Evolutionary conservation across 345 rosid species (phyloP).

Genomic region (Pugionium dolabratum): DNA sequence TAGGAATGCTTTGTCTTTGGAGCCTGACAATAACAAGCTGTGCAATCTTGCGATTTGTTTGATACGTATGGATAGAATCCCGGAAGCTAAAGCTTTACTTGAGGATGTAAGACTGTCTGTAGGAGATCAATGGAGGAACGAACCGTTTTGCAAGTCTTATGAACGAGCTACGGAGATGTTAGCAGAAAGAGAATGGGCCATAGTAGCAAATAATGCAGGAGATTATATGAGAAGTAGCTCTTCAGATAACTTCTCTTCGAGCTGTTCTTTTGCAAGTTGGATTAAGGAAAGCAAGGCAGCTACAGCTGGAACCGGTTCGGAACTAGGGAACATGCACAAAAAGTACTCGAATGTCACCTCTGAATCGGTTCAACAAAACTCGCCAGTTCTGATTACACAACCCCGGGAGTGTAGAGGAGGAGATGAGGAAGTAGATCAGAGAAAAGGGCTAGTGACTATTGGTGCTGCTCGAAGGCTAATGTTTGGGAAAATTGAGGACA

Average conservation of each 20-base stretch:
- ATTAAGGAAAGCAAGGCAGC: neutral
- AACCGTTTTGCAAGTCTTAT: conserved; percentile 53
- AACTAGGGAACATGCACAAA: neutral
- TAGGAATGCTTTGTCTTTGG: conserved; percentile 67
- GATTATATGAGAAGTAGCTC: conserved; percentile 10
- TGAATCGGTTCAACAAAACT: conserved; percentile 13
- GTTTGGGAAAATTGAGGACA: conserved; percentile 19
- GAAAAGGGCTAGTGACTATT: conserved; percentile 2
- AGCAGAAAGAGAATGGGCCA: conserved; percentile 42
- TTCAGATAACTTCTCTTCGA: conserved; percentile 30
- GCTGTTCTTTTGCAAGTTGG: neutral
- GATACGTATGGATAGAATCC: conserved; percentile 62
- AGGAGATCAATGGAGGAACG: conserved; percentile 43
- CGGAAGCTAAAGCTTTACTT: conserved; percentile 66
- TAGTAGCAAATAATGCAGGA: neutral
- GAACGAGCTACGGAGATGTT: conserved; percentile 59
- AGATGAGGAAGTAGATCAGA: conserved; percentile 27
- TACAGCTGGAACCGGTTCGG: conserved; percentile 8
- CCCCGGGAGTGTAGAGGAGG: conserved; percentile 30
- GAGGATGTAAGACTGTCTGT: conserved; percentile 50
- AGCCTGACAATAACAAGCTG: conserved; percentile 66
- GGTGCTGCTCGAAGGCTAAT: conserved; percentile 37
- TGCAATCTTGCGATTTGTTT: conserved; percentile 77
- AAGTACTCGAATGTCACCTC: neutral
- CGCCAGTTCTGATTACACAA: conserved; percentile 39